phyloP scores from a whole-genome alignment of 2,329 filamentous ascomycete genomes.

The Penicillium janthinellum region DNA sequence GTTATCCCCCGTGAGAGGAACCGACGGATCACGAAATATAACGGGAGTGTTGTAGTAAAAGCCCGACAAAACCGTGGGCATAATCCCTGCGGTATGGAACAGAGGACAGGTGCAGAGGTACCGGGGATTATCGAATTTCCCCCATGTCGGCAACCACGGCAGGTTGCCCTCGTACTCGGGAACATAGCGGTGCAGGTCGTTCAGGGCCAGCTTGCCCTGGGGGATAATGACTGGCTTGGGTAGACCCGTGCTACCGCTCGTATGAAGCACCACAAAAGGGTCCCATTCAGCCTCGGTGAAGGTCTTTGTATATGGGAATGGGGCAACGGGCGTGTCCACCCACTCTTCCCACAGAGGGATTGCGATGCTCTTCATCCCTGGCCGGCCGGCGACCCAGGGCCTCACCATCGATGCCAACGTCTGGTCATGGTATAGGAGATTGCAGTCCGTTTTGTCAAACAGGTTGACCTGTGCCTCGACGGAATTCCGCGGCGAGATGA shows the following conservation, averaged over 20 bases:
- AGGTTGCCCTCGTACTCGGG: not conserved
- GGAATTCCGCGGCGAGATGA: conserved; percentile 10
- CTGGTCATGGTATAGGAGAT: conserved; percentile 7
- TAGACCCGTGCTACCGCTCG: conserved; percentile 9
- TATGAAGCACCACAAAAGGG: conserved; percentile 11
- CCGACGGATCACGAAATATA: conserved; percentile 7
- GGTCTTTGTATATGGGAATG: conserved; percentile 7
- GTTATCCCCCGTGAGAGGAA: conserved; percentile 9
- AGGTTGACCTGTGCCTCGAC: conserved; percentile 8
- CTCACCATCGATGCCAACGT: conserved; percentile 2
- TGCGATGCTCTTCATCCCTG: conserved; percentile 3
- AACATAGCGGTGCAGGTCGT: conserved; percentile 1
- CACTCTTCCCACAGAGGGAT: conserved; percentile 1
- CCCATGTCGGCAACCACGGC: conserved; percentile 9
- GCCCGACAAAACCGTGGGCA: not conserved
- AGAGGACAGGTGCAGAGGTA: conserved; percentile 4
- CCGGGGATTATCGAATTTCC: conserved; percentile 6
- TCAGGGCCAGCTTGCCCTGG: conserved; percentile 3
- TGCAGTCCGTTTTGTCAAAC: conserved; percentile 5
- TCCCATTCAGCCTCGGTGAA: conserved; percentile 9
- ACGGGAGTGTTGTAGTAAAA: conserved; percentile 9
- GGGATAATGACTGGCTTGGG: conserved; percentile 12
- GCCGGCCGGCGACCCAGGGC: conserved; percentile 2
- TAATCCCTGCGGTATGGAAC: conserved; percentile 5
- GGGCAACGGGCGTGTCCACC: not conserved